Base-by-base conservation (phyloP, 495 filamentous ascomycete genomes). In the Xylaria longipes region DNA sequence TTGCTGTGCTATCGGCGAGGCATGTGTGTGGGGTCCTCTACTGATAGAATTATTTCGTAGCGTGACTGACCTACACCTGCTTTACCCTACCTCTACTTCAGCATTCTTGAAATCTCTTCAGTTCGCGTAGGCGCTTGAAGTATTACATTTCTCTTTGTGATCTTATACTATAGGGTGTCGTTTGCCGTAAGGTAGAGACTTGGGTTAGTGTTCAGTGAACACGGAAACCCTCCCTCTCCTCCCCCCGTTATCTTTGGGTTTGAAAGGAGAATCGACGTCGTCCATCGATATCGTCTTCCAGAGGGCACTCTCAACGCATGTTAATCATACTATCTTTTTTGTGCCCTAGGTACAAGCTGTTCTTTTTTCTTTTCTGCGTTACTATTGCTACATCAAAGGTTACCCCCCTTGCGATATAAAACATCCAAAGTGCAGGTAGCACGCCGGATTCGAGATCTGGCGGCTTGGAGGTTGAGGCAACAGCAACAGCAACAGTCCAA, bases 151-250 rank as follows among this genome's bases (percentile, higher is more conserved):
- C 25, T 5, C 2, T 15, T 60, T 20, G 56, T 60, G 31, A 37
- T 60, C 20, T 20, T 2, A 60, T n/a, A 7, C 8, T 20, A 35
- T 35, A 33, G 60, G 3, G 39, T 60, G 31, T 15, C 57, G n/a
- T 20, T 6, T 37, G 45, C 4, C 45, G 39, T 11, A 15, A 33
- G 41, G 27, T 20, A 64, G 41, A 5, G 41, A n/a, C 62, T 29
- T 27, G 60, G 15, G 29, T 22, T 29, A 56, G 33, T 67, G 65
- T 67, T 67, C 14, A 67, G 65, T 67, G 46, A 67, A 67, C 48
- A 43, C 29, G 20, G 33, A 56, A 41, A 39, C 31, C 65, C 43
- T 48, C 8, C 14, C 33, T 67, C 48, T 14, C 20, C 7, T 9
- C 54, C 20, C 48, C 35, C 33, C 22, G 15, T 35, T 67, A 8